Conservation (phyloP, 2,329 filamentous ascomycete genomes). For the Simplicillium sp. region DNA sequence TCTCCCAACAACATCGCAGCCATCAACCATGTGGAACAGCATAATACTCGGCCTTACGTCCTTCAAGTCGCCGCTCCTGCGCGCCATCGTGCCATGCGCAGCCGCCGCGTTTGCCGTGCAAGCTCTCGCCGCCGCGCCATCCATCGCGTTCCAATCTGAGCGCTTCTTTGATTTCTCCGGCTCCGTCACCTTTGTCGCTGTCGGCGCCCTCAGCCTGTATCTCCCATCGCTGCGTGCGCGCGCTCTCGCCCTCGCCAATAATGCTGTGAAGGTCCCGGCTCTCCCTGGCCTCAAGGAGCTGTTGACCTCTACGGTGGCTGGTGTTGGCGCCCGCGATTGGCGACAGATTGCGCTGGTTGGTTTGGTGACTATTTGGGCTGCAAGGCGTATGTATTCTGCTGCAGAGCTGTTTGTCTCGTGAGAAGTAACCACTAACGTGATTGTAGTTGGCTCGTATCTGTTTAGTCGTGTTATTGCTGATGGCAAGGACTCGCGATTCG, state of each 20-base stretch:
- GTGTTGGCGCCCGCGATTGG: slow-evolving; percentile 39
- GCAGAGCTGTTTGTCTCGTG: slow-evolving; percentile 1
- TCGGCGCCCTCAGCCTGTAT: slow-evolving; percentile 51
- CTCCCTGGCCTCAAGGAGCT: slow-evolving; percentile 33
- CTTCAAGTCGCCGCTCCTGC: slow-evolving; percentile 52
- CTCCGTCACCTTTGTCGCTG: slow-evolving; percentile 55
- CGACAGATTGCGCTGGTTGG: slow-evolving; percentile 34
- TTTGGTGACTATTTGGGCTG: slow-evolving; percentile 45
- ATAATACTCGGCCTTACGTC: slow-evolving; percentile 48
- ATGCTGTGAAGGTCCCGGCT: slow-evolving; percentile 19
- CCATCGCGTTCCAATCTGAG: slow-evolving; percentile 49
- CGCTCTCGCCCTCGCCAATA: slow-evolving; percentile 30
- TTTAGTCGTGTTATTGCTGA: slow-evolving; percentile 50
- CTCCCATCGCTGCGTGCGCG: slow-evolving; percentile 49
- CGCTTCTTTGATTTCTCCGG: slow-evolving; percentile 62
- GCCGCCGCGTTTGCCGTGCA: slow-evolving; percentile 56
- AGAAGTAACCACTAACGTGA: slow-evolving; percentile 3
- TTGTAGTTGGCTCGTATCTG: slow-evolving; percentile 52
- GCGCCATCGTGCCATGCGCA: slow-evolving; percentile 52
- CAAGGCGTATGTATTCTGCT: slow-evolving; percentile 36
- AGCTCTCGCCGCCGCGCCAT: slow-evolving; percentile 51
- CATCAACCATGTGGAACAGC: neutral
- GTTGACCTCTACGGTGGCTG: slow-evolving; percentile 1
- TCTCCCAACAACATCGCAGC: too few species aligned
- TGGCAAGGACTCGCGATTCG: slow-evolving; percentile 46